phyloP scores from a whole-genome alignment of 352 stramenopile genomes.

The Phytophthora fragariae region DNA sequence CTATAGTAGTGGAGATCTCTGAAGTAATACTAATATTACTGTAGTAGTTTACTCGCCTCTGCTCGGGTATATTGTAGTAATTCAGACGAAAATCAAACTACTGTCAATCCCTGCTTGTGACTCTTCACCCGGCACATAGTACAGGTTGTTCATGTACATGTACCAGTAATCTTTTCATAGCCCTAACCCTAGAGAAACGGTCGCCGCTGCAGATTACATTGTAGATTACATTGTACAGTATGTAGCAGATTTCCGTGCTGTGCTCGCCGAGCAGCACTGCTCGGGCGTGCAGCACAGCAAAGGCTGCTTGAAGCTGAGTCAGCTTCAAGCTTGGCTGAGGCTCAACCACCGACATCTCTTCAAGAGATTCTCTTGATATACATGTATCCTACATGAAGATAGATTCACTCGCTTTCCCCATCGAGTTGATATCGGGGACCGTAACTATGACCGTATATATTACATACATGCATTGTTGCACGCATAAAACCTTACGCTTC shows the following conservation, averaged over 20 bases:
- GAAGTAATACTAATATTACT: too few species aligned
- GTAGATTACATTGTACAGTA: neutral
- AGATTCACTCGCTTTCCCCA: conserved; percentile 2
- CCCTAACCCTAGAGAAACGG: neutral
- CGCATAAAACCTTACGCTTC: neutral
- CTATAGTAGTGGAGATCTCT: too few species aligned
- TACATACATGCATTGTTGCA: neutral
- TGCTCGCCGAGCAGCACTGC: neutral
- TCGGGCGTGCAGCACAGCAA: neutral
- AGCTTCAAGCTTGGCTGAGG: neutral
- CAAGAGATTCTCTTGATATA: neutral
- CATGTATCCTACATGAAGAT: neutral
- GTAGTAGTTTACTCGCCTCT: too few species aligned
- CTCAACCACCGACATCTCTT: neutral
- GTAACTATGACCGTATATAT: conserved; percentile 6
- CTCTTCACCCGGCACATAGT: too few species aligned
- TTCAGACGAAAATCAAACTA: too few species aligned
- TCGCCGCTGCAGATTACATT: neutral
- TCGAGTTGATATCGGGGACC: neutral
- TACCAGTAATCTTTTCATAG: neutral
- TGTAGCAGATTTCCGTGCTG: neutral
- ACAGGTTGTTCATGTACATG: too few species aligned
- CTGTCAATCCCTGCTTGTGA: too few species aligned
- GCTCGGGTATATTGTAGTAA: too few species aligned
- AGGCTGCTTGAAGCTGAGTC: neutral